Evolutionary conservation across 192 early-diverging fungal species (phyloP).

Genomic region (Spizellomyces sp.): DNA sequence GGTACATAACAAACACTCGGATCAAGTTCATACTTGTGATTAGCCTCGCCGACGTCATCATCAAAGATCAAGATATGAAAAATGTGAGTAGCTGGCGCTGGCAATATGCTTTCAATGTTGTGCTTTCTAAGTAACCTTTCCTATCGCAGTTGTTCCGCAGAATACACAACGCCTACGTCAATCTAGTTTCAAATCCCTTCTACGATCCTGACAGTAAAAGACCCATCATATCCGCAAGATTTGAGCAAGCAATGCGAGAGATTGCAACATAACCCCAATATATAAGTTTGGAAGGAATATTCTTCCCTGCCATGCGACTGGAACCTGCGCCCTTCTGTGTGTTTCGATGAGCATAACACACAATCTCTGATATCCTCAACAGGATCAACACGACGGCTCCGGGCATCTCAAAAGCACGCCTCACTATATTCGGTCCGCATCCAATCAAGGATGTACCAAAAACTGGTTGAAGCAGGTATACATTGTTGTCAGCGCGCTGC

Average conservation of each 20-base stretch:
- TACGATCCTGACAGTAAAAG: slow-evolving; percentile 66
- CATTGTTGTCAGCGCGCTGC: no score
- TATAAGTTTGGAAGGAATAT: no score
- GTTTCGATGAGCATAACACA: no score
- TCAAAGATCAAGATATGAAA: slow-evolving; percentile 84
- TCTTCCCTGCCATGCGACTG: no score
- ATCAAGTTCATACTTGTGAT: slow-evolving; percentile 64
- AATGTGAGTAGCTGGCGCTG: slow-evolving; percentile 45
- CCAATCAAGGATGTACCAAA: no score
- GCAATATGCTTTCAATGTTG: not conserved
- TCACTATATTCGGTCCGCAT: no score
- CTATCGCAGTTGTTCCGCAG: slow-evolving; percentile 69
- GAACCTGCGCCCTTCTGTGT: no score
- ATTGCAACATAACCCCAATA: slow-evolving; percentile 40
- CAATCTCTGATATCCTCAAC: no score
- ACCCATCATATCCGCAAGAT: slow-evolving; percentile 54
- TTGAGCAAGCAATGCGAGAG: slow-evolving; percentile 59
- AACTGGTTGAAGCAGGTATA: no score
- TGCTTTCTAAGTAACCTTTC: slow-evolving; percentile 8
- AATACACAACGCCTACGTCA: slow-evolving; percentile 82
- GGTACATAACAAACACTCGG: slow-evolving; percentile 87
- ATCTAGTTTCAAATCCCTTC: slow-evolving; percentile 85
- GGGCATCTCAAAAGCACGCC: no score
- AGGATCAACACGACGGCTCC: no score
- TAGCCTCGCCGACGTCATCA: slow-evolving; percentile 57